Conservation (phyloP, 31 red algal genomes). For the Endocladia muricata region DNA sequence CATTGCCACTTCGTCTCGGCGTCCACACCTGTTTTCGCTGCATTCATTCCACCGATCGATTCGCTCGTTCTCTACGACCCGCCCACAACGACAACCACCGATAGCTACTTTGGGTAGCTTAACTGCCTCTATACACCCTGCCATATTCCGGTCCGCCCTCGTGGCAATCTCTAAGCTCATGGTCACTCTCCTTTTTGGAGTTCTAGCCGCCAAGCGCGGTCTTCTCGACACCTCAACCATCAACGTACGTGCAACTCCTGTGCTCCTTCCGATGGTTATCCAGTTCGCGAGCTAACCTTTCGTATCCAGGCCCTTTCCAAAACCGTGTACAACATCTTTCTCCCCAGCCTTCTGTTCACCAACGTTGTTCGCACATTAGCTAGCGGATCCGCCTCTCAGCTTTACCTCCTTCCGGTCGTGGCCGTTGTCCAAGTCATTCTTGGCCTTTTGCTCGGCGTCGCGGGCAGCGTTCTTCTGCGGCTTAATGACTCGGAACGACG, state of each 20-base stretch:
- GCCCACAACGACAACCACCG: neutral
- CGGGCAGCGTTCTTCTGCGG: neutral
- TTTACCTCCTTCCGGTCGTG: slow-evolving; percentile 48
- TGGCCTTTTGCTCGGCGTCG: slow-evolving; percentile 9
- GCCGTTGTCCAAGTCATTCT: slow-evolving; percentile 37
- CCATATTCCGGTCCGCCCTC: slow-evolving; percentile 32
- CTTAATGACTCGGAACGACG: slow-evolving; percentile 1
- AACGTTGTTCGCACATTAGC: slow-evolving; percentile 48
- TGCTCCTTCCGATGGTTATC: neutral
- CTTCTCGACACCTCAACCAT: slow-evolving; percentile 20
- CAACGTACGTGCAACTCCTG: slow-evolving; percentile 7
- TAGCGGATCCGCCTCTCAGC: neutral
- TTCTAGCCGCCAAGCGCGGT: slow-evolving; percentile 28
- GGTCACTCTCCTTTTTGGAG: slow-evolving; percentile 45
- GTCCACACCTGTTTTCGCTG: too few species aligned
- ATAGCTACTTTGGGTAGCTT: slow-evolving; percentile 17
- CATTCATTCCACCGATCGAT: too few species aligned
- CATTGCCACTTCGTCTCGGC: too few species aligned
- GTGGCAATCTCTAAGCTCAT: slow-evolving; percentile 43
- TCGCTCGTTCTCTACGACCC: neutral
- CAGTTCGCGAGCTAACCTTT: neutral
- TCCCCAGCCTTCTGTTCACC: slow-evolving; percentile 56
- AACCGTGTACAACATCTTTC: slow-evolving; percentile 55
- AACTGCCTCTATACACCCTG: slow-evolving; percentile 14
- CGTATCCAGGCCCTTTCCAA: slow-evolving; percentile 34